phyloP scores from a whole-genome alignment of 192 early-diverging fungal species.

The Backusella sp. region DNA sequence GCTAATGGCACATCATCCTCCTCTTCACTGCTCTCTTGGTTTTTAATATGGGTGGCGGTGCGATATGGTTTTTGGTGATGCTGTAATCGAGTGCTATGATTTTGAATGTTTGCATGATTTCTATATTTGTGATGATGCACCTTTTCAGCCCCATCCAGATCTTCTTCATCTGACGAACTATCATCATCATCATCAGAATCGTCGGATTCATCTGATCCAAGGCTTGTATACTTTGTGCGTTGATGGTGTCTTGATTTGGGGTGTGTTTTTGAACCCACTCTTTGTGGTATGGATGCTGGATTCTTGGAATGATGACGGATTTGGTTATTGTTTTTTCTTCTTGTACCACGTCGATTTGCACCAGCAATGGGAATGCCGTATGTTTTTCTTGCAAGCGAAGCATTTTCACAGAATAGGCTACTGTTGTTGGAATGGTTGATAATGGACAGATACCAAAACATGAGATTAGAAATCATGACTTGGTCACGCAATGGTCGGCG shows the following conservation, averaged over 20 bases:
- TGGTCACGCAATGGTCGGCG: slow-evolving; percentile 70
- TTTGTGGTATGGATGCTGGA: not conserved
- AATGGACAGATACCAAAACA: slow-evolving; percentile 82
- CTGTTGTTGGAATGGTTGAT: slow-evolving; percentile 32
- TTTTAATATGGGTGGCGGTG: not conserved
- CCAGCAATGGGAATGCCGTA: not conserved
- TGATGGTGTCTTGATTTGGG: not conserved
- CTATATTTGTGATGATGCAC: not conserved
- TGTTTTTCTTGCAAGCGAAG: not conserved
- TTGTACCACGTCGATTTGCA: not conserved
- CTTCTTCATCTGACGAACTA: not conserved
- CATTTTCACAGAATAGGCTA: not conserved
- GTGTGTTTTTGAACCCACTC: not conserved
- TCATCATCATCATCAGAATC: not conserved
- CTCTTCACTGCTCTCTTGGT: not conserved
- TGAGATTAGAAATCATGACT: slow-evolving; percentile 77
- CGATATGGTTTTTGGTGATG: not conserved
- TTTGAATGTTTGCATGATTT: slow-evolving; percentile 4
- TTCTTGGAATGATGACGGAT: not conserved
- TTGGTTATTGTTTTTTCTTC: not conserved
- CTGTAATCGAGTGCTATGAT: not conserved
- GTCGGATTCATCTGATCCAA: not conserved
- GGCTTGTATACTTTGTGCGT: not conserved
- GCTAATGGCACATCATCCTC: slow-evolving; percentile 59
- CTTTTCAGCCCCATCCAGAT: not conserved